These are phyloP conservation scores for Aspergillus proliferans DNA, from an alignment of 2,329 filamentous ascomycete genomes.

Conservation along the genomic window DNA sequence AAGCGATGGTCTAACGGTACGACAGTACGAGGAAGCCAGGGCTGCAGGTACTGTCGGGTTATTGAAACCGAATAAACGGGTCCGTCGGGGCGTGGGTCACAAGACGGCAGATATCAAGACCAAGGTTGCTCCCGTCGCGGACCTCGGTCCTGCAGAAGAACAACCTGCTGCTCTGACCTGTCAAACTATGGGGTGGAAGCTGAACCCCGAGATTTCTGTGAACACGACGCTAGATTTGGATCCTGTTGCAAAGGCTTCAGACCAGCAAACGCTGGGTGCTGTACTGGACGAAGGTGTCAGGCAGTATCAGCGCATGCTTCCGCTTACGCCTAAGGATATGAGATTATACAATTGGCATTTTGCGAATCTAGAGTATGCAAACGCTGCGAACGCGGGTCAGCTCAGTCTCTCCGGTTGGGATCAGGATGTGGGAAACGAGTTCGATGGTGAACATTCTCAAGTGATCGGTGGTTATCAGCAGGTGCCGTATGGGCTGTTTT, in stretches of 20 bases:
- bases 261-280: conserved; percentile 72
- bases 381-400: conserved; percentile 78
- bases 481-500: conserved; percentile 78
- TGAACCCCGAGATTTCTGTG: conserved; percentile 58
- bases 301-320: conserved; percentile 77
- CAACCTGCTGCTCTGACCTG: conserved; percentile 71
- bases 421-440: conserved; percentile 95
- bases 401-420: conserved; percentile 91
- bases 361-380: conserved; percentile 96
- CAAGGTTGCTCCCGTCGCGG: conserved; percentile 44
- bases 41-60: conserved; percentile 50
- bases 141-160: conserved; percentile 60
- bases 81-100: conserved; percentile 41
- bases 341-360: conserved; percentile 96
- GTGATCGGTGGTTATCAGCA: conserved; percentile 91
- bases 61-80: conserved; percentile 37
- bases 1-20: conserved; percentile 65
- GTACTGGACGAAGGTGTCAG: conserved; percentile 86
- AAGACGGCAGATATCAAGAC: conserved; percentile 47
- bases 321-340: conserved; percentile 79
- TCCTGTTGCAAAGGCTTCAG: conserved; percentile 53
- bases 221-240: conserved; percentile 67
- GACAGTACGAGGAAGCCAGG: conserved; percentile 64
- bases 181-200: conserved; percentile 72
- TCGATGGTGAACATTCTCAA: conserved; percentile 90